Conservation (phyloP, 305 asterid genomes). For the Solanum hybrid region DNA sequence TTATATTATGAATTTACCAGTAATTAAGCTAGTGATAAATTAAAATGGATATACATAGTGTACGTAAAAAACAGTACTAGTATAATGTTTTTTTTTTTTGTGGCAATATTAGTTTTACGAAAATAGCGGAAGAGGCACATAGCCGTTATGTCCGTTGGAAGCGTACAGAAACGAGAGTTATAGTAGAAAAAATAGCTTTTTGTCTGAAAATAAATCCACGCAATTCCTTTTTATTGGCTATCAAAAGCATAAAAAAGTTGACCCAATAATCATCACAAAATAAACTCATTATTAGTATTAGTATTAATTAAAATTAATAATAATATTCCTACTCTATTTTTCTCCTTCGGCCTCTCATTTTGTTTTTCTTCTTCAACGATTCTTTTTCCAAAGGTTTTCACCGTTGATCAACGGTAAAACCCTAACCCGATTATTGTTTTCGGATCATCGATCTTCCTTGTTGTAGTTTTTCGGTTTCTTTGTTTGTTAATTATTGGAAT, state of each 20-base stretch:
- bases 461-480: not conserved
- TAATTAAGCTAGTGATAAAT: too few relatives aligned
- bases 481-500: not conserved
- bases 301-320: not conserved
- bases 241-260: not conserved
- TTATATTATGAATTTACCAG: not conserved
- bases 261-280: not conserved
- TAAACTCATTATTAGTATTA: not conserved
- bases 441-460: not conserved
- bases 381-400: not conserved
- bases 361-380: not conserved
- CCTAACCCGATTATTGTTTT: not conserved
- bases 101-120: not conserved
- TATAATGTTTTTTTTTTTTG: too few relatives aligned
- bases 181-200: not conserved
- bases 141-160: slow-evolving; percentile 28
- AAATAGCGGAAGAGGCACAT: not conserved
- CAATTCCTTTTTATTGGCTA: not conserved
- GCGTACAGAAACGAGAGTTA: not conserved
- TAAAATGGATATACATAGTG: not conserved
- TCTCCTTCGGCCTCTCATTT: not conserved
- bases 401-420: not conserved
- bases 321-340: not conserved
- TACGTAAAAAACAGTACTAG: too few relatives aligned
- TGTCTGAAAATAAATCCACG: not conserved